These are phyloP conservation scores for Arachis hypogaea DNA, from an alignment of 306 rosid species.

Conservation along the genomic window DNA sequence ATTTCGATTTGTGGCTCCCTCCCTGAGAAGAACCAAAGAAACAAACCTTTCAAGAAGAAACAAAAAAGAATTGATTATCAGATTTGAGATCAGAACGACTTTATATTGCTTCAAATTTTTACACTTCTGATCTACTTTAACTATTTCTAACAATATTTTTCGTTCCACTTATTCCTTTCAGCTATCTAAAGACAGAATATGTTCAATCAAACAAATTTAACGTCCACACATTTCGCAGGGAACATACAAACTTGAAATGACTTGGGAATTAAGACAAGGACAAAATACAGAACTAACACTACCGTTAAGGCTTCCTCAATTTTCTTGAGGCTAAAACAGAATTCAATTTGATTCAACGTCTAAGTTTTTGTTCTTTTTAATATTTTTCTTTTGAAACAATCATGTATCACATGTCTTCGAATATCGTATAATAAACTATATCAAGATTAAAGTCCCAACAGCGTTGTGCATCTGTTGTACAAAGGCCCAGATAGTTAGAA, in stretches of 20 bases:
- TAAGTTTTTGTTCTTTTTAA: too few species aligned
- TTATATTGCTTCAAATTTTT: slow-evolving; percentile 17
- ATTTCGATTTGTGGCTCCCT: slow-evolving; percentile 44
- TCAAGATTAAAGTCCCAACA: neutral
- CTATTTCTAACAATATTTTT: slow-evolving; percentile 9
- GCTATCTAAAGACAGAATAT: slow-evolving; percentile 15
- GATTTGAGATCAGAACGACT: slow-evolving; percentile 33
- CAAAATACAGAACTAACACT: slow-evolving; percentile 18
- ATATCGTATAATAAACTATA: too few species aligned
- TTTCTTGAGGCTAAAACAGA: slow-evolving; percentile 1
- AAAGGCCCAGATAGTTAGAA: neutral
- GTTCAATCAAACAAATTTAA: slow-evolving; percentile 32
- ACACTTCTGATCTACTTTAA: slow-evolving; percentile 11
- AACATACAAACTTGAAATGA: slow-evolving; percentile 35
- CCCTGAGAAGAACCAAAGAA: slow-evolving; percentile 53
- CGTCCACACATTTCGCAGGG: slow-evolving; percentile 25
- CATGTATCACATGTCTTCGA: too few species aligned
- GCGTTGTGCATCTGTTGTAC: neutral
- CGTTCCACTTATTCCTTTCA: slow-evolving; percentile 27
- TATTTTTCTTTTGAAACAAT: too few species aligned
- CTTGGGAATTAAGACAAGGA: slow-evolving; percentile 24
- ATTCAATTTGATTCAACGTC: too few species aligned
- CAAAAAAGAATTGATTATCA: slow-evolving; percentile 25
- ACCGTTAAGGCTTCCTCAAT: slow-evolving; percentile 21
- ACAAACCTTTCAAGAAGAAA: slow-evolving; percentile 43